These are phyloP conservation scores for Tuber umbilicatum DNA, from an alignment of 495 filamentous ascomycete species.

Conservation along the genomic window DNA sequence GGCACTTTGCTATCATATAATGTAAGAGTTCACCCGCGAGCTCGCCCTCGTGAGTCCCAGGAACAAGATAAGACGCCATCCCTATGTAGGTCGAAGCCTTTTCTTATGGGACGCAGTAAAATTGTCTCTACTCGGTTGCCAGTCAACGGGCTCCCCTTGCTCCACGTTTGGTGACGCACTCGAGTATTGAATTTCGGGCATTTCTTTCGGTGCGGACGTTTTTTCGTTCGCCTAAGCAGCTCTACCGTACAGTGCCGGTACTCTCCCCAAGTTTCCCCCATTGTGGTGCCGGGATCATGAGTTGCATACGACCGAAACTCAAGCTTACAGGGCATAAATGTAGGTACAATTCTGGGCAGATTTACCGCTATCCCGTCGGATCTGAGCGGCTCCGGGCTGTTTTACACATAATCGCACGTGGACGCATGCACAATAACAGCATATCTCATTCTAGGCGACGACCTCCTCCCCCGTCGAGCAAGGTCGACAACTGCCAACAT, in stretches of 20 bases:
- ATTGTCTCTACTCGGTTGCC: not conserved
- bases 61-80: not conserved
- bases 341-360: not conserved
- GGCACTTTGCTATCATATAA: not conserved
- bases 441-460: not conserved
- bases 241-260: too few species aligned
- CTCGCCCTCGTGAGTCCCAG: not conserved
- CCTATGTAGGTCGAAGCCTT: not conserved
- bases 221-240: not conserved
- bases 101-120: not conserved
- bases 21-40: not conserved
- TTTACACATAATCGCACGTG: not conserved
- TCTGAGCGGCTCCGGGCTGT: not conserved
- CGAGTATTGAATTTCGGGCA: not conserved
- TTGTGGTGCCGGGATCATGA: not conserved
- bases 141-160: not conserved
- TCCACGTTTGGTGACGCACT: not conserved
- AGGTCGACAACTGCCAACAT: not conserved
- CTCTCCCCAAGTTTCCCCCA: not conserved
- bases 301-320: not conserved
- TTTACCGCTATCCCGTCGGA: not conserved
- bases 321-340: not conserved
- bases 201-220: not conserved
- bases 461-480: not conserved
- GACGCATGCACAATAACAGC: conserved; percentile 2